Evolutionary conservation across 2,329 filamentous ascomycete species (phyloP).

Genomic region (Ceratocystis cubensis): DNA sequence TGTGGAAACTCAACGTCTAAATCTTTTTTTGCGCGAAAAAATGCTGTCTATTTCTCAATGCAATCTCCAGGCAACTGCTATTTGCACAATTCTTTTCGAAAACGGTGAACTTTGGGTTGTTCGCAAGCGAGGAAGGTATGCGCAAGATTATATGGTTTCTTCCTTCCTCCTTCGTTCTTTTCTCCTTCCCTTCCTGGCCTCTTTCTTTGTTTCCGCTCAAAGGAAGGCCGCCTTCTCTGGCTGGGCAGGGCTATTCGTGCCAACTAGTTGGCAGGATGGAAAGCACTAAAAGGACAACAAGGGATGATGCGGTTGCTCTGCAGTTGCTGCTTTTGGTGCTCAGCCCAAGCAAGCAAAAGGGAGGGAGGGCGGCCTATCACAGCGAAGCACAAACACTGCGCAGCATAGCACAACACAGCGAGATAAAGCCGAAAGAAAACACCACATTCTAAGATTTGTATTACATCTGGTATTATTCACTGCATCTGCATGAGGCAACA

Average conservation of each 20-base stretch:
- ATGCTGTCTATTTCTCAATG: slow-evolving; percentile 2
- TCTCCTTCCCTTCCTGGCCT: background rate
- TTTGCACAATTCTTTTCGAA: slow-evolving; percentile 2
- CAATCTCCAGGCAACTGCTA: slow-evolving; percentile 6
- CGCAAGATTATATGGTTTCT: slow-evolving; percentile 9
- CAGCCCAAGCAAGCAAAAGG: background rate
- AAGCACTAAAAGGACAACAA: slow-evolving; percentile 3
- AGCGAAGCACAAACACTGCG: too few relatives aligned
- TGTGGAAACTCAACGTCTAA: background rate
- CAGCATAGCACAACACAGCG: background rate
- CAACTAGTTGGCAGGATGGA: background rate
- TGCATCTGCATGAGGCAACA: background rate
- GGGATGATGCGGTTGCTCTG: background rate
- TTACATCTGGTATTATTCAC: background rate
- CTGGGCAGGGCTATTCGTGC: slow-evolving; percentile 4
- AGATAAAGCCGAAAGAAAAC: background rate
- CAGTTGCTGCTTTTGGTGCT: slow-evolving; percentile 2
- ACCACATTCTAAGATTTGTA: background rate
- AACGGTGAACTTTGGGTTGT: background rate
- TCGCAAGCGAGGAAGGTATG: slow-evolving; percentile 9
- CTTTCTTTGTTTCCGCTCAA: slow-evolving; percentile 1
- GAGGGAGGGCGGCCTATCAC: background rate
- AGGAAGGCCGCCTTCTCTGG: background rate
- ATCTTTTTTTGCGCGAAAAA: slow-evolving; percentile 4
- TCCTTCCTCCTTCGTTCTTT: background rate